Percentiles rank a stretch among this genome's conserved stretches.
These are phyloP conservation scores for Rauvolfia tetraphylla DNA, from an alignment of 257 asterid species.

Conservation along the genomic window DNA sequence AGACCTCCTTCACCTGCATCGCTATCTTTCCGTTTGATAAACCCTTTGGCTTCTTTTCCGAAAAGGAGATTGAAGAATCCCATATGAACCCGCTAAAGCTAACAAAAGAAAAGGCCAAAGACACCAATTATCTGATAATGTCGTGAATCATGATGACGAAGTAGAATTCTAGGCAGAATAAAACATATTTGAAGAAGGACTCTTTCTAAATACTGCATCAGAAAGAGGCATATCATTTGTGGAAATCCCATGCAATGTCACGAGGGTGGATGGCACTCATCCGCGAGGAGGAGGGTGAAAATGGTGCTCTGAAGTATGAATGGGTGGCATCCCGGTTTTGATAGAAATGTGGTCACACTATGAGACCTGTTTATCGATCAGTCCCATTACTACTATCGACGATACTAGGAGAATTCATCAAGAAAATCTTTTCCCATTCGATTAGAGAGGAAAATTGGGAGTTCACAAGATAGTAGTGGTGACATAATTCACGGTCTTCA, in stretches of 20 bases:
- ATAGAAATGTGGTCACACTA: not conserved
- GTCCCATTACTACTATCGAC: not conserved
- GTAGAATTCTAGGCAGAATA: not conserved
- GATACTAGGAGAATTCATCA: not conserved
- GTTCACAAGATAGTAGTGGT: not conserved
- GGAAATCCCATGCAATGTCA: not conserved
- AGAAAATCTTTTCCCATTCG: not conserved
- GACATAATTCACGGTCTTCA: not conserved
- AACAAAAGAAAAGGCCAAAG: not conserved
- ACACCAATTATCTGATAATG: not conserved
- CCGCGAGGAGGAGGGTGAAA: not conserved
- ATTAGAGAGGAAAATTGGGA: not conserved
- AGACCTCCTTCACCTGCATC: constrained; percentile 90
- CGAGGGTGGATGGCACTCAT: not conserved
- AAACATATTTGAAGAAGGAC: not conserved
- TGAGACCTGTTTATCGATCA: not conserved
- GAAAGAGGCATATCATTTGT: not conserved
- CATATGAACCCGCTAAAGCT: constrained; percentile 34
- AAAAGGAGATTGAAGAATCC: constrained; percentile 46
- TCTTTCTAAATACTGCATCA: not conserved
- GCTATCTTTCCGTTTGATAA: constrained; percentile 76
- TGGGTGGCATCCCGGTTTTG: constrained; percentile 9
- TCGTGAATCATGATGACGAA: not conserved
- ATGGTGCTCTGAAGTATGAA: not conserved
- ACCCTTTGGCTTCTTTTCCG: constrained; percentile 48